phyloP scores from a whole-genome alignment of 169 alveolate species.

The Plasmodium vinckei region DNA sequence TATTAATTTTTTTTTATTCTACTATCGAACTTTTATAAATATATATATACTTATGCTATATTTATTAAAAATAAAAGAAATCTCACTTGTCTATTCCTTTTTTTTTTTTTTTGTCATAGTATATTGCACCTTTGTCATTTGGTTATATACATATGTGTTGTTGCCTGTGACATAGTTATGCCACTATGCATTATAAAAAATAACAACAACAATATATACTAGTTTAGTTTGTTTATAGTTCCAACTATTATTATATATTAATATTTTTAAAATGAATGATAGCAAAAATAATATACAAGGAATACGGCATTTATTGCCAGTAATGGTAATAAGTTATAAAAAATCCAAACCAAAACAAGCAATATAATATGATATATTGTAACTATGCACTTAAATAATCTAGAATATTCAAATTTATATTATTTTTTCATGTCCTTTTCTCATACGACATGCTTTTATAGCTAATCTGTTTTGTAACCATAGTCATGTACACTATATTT shows the following conservation, averaged over 20 bases:
- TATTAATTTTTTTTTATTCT: background rate
- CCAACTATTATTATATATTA: background rate
- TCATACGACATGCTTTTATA: background rate
- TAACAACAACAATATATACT: too few species aligned
- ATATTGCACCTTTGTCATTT: too few species aligned
- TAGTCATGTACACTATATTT: conserved; percentile 65
- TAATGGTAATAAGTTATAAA: conserved; percentile 23
- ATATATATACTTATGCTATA: too few species aligned
- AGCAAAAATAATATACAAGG: conserved; percentile 12
- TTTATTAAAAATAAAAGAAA: too few species aligned
- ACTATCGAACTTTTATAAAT: background rate
- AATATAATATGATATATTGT: background rate
- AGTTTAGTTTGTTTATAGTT: too few species aligned
- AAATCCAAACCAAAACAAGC: background rate
- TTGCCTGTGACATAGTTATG: background rate
- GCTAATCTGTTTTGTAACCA: conserved; percentile 56
- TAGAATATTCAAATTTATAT: background rate
- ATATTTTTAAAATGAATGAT: background rate
- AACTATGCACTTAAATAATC: background rate
- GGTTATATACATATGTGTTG: background rate
- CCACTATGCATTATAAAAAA: background rate
- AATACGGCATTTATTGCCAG: conserved; percentile 55
- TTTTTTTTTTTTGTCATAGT: too few species aligned
- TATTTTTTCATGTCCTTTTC: conserved; percentile 1
- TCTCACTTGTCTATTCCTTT: too few species aligned